Evolutionary conservation across 2,329 filamentous ascomycete genomes (phyloP).

Genomic region (Huntiella moniliformis): DNA sequence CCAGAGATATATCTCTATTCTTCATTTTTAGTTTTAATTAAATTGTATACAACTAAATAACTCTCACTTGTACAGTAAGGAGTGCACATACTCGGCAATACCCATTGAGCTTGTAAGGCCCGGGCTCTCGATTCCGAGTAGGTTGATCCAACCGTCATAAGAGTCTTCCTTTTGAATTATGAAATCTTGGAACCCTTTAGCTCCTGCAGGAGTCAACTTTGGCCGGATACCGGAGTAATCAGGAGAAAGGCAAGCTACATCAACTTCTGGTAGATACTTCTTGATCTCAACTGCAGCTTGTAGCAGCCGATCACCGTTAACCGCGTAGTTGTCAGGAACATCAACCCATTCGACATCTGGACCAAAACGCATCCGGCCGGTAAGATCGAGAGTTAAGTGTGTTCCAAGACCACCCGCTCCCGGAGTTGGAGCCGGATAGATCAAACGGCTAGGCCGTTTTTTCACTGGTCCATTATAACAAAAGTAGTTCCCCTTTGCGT

Average conservation of each 20-base stretch:
- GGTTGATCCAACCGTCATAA: slow-evolving; percentile 66
- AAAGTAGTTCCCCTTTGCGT: slow-evolving; percentile 93
- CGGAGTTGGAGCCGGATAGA: slow-evolving; percentile 74
- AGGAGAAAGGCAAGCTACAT: slow-evolving; percentile 44
- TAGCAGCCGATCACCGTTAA: slow-evolving; percentile 42
- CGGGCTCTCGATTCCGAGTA: slow-evolving; percentile 84
- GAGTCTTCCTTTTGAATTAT: slow-evolving; percentile 60
- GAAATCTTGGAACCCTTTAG: slow-evolving; percentile 67
- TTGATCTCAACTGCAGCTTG: slow-evolving; percentile 57
- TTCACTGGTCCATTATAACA: slow-evolving; percentile 53
- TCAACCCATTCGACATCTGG: slow-evolving; percentile 92
- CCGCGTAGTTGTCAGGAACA: slow-evolving; percentile 46
- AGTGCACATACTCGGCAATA: slow-evolving; percentile 57
- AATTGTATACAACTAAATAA: not conserved
- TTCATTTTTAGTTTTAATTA: not conserved
- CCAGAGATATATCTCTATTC: not conserved
- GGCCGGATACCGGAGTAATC: slow-evolving; percentile 89
- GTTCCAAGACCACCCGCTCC: slow-evolving; percentile 76
- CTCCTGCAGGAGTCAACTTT: slow-evolving; percentile 47
- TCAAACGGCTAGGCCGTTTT: slow-evolving; percentile 41
- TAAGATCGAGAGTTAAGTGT: slow-evolving; percentile 79
- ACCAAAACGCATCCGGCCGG: slow-evolving; percentile 70
- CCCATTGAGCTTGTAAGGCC: slow-evolving; percentile 75
- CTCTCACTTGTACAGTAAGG: slow-evolving; percentile 26
- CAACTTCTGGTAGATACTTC: slow-evolving; percentile 58